A percentile compares a stretch with the other conserved stretches of the same genome.
phyloP scores from a whole-genome alignment of 116 monocot genomes.

The Trichopus zeylanicus region DNA sequence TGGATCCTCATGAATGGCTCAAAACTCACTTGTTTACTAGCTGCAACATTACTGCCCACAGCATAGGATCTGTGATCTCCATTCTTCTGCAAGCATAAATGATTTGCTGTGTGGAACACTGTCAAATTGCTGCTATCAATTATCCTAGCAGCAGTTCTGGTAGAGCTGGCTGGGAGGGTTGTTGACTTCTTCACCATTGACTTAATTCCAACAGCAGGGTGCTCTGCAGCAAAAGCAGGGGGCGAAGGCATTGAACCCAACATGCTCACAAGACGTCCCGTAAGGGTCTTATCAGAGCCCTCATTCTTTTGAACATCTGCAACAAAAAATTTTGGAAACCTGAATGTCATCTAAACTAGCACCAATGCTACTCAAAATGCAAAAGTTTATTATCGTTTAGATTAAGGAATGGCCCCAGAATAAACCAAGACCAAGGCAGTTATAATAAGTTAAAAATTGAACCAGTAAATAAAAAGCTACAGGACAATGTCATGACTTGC shows the following conservation, averaged over 20 bases:
- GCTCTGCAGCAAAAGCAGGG: constrained; percentile 50
- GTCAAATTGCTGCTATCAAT: constrained; percentile 25
- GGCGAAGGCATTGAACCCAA: constrained; percentile 54
- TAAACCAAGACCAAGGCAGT: not conserved
- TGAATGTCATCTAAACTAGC: too few relatives aligned
- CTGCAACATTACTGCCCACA: constrained; percentile 11
- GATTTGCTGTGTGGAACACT: constrained; percentile 4
- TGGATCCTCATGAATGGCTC: constrained; percentile 17
- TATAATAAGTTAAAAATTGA: too few relatives aligned
- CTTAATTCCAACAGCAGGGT: constrained; percentile 13
- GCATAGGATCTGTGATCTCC: constrained; percentile 19
- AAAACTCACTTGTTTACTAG: constrained; percentile 2
- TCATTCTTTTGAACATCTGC: not conserved
- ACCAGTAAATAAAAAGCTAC: not conserved
- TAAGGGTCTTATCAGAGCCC: not conserved
- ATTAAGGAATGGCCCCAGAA: too few relatives aligned
- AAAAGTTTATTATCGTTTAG: too few relatives aligned
- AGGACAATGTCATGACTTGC: not conserved
- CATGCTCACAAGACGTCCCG: constrained; percentile 32
- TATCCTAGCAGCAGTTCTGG: constrained; percentile 42
- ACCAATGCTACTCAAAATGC: too few relatives aligned
- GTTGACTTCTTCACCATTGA: constrained; percentile 14
- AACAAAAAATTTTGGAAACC: not conserved
- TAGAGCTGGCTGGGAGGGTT: constrained; percentile 17
- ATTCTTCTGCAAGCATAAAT: constrained; percentile 25